Evolutionary conservation across 1,284 basidiomycete species (phyloP), one percentile per base, ranked within the genome.

Genomic region (Fomitopsis schrenkii): DNA sequence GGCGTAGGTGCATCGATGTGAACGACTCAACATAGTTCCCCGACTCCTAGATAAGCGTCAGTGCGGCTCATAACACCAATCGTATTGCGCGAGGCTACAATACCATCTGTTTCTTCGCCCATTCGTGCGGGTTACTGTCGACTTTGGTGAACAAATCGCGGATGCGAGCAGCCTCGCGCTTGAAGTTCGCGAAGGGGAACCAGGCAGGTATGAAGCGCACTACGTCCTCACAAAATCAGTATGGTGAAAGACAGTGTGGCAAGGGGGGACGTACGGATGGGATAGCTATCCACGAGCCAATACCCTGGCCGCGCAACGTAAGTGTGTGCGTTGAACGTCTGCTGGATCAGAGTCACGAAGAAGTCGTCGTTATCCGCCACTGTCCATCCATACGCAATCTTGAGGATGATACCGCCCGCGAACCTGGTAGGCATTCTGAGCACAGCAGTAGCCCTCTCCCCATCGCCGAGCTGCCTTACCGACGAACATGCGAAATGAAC

Each of bases 401-500:
- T 56, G 35, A 72, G 59, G 56, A 72, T 72, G 44, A 71, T 48
- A 19, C 65, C 65, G n/a, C 70, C 71, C 10, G 62, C 46, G 44
- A 60, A 48, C 30, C 62, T 63, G 36, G 10, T 10, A 14, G 5
- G 4, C 15, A 44, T 5, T 26, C 22, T 68, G 64, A 57, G 78
- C 33, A 3, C 8, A 36, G 5, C 10, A 36, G 42, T 9, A 9
- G 12, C 62, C 63, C 33, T 67, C 64, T 22, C 22, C 22, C 22
- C 22, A 17, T 74, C 78, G 5, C 52, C 30, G 26, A 7, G 30
- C 15, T 2, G 5, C 77, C 70, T 55, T 63, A 77, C 78, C 77
- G 69, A 62, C 77, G 71, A 10, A 80, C 62, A 63, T 79, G 77
- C 8, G 68, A 68, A 33, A 75, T 62, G 62, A 79, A 79, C 8